Evolutionary conservation across 2,329 filamentous ascomycete species (phyloP).

Genomic region (Fusarium sp.): DNA sequence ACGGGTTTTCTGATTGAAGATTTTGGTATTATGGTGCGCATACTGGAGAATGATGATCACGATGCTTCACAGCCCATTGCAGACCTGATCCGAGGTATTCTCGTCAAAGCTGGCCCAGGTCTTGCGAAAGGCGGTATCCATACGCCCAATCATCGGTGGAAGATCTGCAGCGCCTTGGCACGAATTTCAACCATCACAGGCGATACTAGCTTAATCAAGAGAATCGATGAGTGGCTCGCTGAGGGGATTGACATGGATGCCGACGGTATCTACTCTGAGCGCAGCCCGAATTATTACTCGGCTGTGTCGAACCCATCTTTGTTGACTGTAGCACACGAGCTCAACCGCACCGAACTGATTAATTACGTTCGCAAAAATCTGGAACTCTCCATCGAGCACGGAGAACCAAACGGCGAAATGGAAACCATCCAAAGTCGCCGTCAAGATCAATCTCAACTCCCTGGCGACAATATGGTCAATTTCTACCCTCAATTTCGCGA

Average conservation of each 20-base stretch:
- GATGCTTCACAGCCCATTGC: constrained; percentile 4
- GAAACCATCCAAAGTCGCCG: constrained; percentile 20
- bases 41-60: constrained; percentile 15
- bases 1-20: constrained; percentile 26
- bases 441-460: constrained; percentile 13
- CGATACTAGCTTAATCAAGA: constrained; percentile 1
- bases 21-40: constrained; percentile 27
- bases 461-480: constrained; percentile 10
- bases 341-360: constrained; percentile 7
- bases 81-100: constrained; percentile 11
- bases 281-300: constrained; percentile 24
- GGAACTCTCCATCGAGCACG: constrained; percentile 19
- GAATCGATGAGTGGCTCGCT: constrained; percentile 24
- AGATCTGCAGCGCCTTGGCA: constrained; percentile 25
- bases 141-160: constrained; percentile 25
- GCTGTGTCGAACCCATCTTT: constrained; percentile 23
- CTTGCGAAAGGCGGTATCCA: constrained; percentile 20
- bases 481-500: constrained; percentile 27
- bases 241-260: constrained; percentile 24
- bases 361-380: constrained; percentile 20
- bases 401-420: constrained; percentile 20
- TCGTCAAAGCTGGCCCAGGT: constrained; percentile 14
- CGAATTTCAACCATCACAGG: constrained; percentile 15
- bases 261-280: constrained; percentile 26
- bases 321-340: constrained; percentile 7